Base-by-base conservation (phyloP, 345 rosid genomes). In the Eutrema japonicum region DNA sequence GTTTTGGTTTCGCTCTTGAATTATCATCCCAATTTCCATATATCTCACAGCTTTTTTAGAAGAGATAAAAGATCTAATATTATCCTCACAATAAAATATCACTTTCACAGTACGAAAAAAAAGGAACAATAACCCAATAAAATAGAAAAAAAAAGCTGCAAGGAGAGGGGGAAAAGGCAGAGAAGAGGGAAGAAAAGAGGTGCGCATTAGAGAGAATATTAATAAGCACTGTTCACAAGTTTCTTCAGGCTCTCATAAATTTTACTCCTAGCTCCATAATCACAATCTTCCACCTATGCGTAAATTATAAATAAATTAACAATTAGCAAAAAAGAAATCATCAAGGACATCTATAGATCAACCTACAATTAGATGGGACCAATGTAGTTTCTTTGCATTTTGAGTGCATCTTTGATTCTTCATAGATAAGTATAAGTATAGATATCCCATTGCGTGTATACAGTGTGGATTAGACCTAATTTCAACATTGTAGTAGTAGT, bases 201-300 rank as follows among this genome's bases (percentile, higher is more conserved):
- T 45, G 45, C 32, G 54, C 9, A 54, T 13, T 53, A 53, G 3
- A 75, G 45, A 11, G 4, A 16, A 22, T 35, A 45, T 40, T 65
- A 65, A 18, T 33, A n/a, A 36, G 56, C n/a, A 65, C 56, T 50
- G 64, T 71, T 71, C 49, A 77, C 64, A 65, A 71, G 29, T 11
- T 48, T 71, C 64, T 65, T 55, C 42, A 77, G 57, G 42, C 58
- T 71, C 55, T 65, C 72, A 7, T 29, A 61, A 58, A 77, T 58
- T 36, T 32, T 62, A 37, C 63, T 58, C 26, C 50, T 53, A 37
- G 36, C 72, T 65, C 51, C 80, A 50, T 65, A 14, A 26, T 66
- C 68, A 65, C 50, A 71, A n/a, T 71, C 80, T 71, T 77, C 73
- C 37, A 71, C 58, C 80, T 77, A 58, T 16, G 51, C 2, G 3